Conservation (phyloP, 1,284 basidiomycete species). For the Apiotrichum veenhuisii region DNA sequence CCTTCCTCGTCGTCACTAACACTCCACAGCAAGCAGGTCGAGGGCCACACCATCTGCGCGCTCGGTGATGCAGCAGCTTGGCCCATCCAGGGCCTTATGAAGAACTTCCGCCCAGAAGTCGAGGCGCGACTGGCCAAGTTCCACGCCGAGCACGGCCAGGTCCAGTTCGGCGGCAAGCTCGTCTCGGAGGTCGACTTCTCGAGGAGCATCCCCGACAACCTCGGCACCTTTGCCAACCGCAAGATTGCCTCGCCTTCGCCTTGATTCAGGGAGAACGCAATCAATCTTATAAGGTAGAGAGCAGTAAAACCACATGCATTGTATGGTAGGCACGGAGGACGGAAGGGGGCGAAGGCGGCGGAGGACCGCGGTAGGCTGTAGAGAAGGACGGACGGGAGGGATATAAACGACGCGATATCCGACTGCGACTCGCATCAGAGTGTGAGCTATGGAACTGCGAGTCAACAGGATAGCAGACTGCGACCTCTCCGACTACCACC, state of each 20-base stretch:
- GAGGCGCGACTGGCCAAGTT: conserved; percentile 80
- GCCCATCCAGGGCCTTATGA: conserved; percentile 95
- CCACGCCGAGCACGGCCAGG: conserved; percentile 73
- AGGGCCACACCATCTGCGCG: conserved; percentile 93
- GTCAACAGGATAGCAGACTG: no score
- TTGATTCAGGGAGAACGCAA: no score
- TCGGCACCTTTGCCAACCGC: conserved; percentile 54
- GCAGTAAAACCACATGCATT: conserved; percentile 11
- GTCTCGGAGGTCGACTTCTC: conserved; percentile 66
- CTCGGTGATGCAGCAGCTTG: conserved; percentile 75
- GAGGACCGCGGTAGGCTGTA: no score
- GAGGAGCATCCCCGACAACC: conserved; percentile 74
- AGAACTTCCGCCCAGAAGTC: conserved; percentile 92
- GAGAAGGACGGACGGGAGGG: no score
- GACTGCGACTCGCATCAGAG: no score
- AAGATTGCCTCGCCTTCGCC: conserved; percentile 25
- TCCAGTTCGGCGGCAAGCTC: conserved; percentile 82
- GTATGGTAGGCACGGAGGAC: conserved; percentile 2
- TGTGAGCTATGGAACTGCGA: no score
- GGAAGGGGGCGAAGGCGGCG: neutral
- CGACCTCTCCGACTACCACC: no score
- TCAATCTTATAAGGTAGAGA: neutral
- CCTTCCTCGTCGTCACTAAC: conserved; percentile 17
- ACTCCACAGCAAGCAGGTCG: conserved; percentile 77
- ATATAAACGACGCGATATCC: no score